Conservation (phyloP, 78 protist species). For the Polysphondylium violaceum region DNA sequence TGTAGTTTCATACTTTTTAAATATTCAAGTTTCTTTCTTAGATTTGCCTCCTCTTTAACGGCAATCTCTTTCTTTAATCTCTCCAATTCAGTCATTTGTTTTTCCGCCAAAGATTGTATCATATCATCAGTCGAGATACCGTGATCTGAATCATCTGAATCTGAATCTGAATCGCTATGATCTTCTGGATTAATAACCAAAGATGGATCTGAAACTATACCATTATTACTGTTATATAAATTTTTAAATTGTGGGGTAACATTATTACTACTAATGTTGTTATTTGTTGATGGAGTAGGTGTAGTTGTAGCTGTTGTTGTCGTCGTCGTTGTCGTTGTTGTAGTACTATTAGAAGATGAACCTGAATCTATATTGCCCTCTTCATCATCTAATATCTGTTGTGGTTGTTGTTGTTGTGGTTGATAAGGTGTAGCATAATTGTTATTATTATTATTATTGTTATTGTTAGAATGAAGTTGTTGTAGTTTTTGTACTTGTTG, state of each 20-base stretch:
- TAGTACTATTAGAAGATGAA: neutral
- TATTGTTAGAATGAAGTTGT: neutral
- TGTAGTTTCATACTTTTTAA: neutral
- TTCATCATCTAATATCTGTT: neutral
- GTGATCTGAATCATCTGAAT: neutral
- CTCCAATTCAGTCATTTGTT: conserved; percentile 25
- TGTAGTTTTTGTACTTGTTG: neutral
- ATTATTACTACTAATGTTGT: neutral
- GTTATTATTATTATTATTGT: neutral
- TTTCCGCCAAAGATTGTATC: conserved; percentile 3
- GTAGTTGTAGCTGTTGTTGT: neutral
- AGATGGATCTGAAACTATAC: neutral
- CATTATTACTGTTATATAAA: neutral
- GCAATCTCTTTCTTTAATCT: conserved; percentile 33
- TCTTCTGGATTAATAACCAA: conserved; percentile 18
- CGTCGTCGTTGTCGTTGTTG: neutral
- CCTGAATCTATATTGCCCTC: neutral
- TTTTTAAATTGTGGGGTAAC: neutral
- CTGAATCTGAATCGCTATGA: conserved; percentile 29
- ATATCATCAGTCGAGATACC: conserved; percentile 16
- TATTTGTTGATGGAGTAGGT: neutral
- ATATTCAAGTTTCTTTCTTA: conserved; percentile 58
- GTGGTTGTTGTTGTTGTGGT: conserved; percentile 21
- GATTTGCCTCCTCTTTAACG: conserved; percentile 26
- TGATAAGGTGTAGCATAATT: neutral